Percentiles rank a stretch among this genome's conserved stretches.
Evolutionary conservation across 805 yeast genomes (phyloP).

Genomic region (Lipomyces mesembrius): DNA sequence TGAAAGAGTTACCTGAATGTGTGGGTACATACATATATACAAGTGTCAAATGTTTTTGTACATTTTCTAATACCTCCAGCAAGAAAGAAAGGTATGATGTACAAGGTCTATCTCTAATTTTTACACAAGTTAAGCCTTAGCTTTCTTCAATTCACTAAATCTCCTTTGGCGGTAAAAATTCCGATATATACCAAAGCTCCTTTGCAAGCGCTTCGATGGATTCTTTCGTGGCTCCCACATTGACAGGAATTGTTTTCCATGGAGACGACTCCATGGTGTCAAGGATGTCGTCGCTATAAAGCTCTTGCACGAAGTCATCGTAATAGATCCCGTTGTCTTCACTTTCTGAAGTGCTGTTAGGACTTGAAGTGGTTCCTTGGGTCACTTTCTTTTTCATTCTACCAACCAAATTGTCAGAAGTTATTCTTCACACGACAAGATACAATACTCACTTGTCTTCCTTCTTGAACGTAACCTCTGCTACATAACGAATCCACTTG

Average conservation of each 20-base stretch:
- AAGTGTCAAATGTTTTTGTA: neutral
- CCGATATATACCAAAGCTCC: slow-evolving; percentile 21
- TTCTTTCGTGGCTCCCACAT: slow-evolving; percentile 22
- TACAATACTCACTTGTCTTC: slow-evolving; percentile 9
- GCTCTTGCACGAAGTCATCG: slow-evolving; percentile 28
- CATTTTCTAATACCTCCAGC: neutral
- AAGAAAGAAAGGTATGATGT: neutral
- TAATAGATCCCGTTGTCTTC: slow-evolving; percentile 3
- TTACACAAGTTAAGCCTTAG: neutral
- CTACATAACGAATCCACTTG: slow-evolving; percentile 27
- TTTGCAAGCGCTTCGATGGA: slow-evolving; percentile 21
- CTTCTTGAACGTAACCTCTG: slow-evolving; percentile 13
- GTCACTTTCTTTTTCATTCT: slow-evolving; percentile 1
- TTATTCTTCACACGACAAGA: neutral
- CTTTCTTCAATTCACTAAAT: slow-evolving; percentile 8
- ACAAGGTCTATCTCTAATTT: neutral
- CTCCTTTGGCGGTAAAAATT: slow-evolving; percentile 28
- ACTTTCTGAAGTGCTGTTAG: slow-evolving; percentile 1
- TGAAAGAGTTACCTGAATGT: neutral
- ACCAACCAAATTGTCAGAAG: neutral
- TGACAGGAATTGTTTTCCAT: slow-evolving; percentile 8
- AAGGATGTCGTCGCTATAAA: slow-evolving; percentile 9
- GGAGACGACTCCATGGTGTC: slow-evolving; percentile 11
- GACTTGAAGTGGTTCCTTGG: neutral
- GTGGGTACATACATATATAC: neutral